Evolutionary conservation across 495 filamentous ascomycete genomes (phyloP), one percentile per base, ranked within the genome.

Genomic region (Tuber umbilicatum): DNA sequence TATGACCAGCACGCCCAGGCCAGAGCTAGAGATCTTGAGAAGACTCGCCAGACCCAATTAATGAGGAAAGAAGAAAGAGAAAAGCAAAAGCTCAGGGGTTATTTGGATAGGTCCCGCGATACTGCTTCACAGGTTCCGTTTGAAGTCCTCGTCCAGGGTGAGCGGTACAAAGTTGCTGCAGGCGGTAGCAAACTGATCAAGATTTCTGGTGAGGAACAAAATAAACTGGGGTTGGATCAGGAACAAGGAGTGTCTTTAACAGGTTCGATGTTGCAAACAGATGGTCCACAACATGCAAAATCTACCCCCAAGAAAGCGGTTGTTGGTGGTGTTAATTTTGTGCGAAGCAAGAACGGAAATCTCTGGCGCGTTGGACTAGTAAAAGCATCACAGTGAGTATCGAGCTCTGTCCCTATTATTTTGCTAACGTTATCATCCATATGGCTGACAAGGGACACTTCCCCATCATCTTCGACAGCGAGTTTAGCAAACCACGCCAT

Each of bases 341-440:
- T 93, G 76, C 88, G 94, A 73, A 97, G 92, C 84, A 97, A 95
- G 83, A 91, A 91, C 78, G 94, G 94, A 72, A 98, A 98, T 73
- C 87, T 98, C 72, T 91, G 93, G 80, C 92, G 93, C 69, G 86
- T 90, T 76, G 90, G 90, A 40, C 84, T 92, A 71, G 86, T 93
- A 71, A 89, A 89, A 80, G 87, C 86, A 68, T 88, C 88, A 77
- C 87, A 86, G 91, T 92, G 89, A 86, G 89, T 80, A 78, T 78
- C 41, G 69, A 68, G 67, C 40, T 69, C 72, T 69, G 64, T 40
- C 75, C 71, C 69, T 60, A 67, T 55, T 37, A 27, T 76, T 21
- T 76, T 69, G 47, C 68, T 71, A 71, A 39, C 74, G 60, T 73
- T 80, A 79, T 76, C 77, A n/a, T 77, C 50, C 37, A 72, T 78